phyloP scores from a whole-genome alignment of 208 protist species.

The Crithidia fasciculata region DNA sequence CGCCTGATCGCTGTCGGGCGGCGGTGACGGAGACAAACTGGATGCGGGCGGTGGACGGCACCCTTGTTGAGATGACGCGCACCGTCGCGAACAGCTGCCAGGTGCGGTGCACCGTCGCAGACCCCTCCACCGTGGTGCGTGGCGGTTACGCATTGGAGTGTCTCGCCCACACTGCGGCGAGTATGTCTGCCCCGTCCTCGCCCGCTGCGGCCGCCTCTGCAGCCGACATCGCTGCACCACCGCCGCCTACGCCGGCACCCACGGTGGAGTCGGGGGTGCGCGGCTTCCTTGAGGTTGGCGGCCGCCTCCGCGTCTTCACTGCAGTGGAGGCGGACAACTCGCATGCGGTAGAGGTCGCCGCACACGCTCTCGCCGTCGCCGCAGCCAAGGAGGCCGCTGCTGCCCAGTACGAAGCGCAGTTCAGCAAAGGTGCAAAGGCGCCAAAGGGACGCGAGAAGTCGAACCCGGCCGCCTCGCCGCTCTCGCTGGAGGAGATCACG shows the following conservation, averaged over 20 bases:
- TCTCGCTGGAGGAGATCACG: conserved; percentile 65
- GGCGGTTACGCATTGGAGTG: conserved; percentile 60
- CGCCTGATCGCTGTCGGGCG: conserved; percentile 37
- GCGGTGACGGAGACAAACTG: conserved; percentile 66
- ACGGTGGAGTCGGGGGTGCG: conserved; percentile 52
- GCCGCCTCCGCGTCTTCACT: conserved; percentile 46
- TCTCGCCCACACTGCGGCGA: background rate
- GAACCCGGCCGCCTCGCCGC: conserved; percentile 32
- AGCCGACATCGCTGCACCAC: background rate
- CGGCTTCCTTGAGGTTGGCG: conserved; percentile 41
- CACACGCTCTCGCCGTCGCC: conserved; percentile 51
- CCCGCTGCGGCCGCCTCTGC: background rate
- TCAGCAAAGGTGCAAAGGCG: conserved; percentile 22
- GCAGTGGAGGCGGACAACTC: conserved; percentile 75
- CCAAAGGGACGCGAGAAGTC: conserved; percentile 30
- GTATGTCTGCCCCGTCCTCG: background rate
- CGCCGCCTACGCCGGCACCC: conserved; percentile 2
- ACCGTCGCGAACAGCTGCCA: conserved; percentile 65
- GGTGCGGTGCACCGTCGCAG: conserved; percentile 45
- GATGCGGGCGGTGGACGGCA: conserved; percentile 67
- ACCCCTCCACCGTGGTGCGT: conserved; percentile 18
- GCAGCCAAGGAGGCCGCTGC: conserved; percentile 55
- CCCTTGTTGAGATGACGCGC: conserved; percentile 60
- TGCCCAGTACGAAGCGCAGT: conserved; percentile 61
- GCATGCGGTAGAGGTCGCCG: conserved; percentile 42